Percentiles rank a stretch among this genome's conserved stretches.
Evolutionary conservation across 1,284 basidiomycete species (phyloP).

Genomic region (Microbotryomycetes sp.): DNA sequence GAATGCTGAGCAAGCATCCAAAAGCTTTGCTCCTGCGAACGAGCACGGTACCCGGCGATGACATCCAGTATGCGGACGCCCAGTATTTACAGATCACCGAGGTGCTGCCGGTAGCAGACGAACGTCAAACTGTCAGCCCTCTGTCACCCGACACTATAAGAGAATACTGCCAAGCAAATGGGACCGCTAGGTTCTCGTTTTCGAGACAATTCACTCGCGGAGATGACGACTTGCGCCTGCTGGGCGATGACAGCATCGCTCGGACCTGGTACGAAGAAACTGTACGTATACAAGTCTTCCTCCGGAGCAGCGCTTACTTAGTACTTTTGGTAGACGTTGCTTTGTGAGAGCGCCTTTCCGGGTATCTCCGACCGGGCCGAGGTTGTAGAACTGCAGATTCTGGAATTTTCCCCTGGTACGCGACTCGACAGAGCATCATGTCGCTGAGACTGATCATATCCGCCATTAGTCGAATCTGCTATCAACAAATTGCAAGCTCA

Average conservation of each 20-base stretch:
- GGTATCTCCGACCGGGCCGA: conserved; percentile 86
- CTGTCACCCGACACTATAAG: conserved; percentile 70
- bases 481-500: conserved; percentile 59
- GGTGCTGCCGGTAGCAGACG: conserved; percentile 78
- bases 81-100: conserved; percentile 83
- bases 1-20: conserved; percentile 86
- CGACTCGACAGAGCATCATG: not conserved
- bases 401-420: conserved; percentile 66
- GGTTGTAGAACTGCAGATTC: conserved; percentile 63
- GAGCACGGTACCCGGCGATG: conserved; percentile 67
- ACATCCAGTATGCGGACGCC: conserved; percentile 68
- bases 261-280: conserved; percentile 78
- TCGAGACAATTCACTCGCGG: conserved; percentile 60
- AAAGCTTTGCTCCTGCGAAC: conserved; percentile 68
- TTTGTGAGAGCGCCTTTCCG: conserved; percentile 75
- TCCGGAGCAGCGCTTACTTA: no score
- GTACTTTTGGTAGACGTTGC: conserved; percentile 21
- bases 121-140: conserved; percentile 65
- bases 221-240: no score
- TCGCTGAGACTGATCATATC: conserved; percentile 53
- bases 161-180: conserved; percentile 77
- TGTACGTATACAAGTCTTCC: conserved; percentile 33
- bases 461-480: conserved; percentile 65
- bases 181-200: conserved; percentile 49
- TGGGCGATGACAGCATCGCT: conserved; percentile 24